Evolutionary conservation across 805 yeast genomes (phyloP).

Genomic region (Hanseniaspora meyeri): DNA sequence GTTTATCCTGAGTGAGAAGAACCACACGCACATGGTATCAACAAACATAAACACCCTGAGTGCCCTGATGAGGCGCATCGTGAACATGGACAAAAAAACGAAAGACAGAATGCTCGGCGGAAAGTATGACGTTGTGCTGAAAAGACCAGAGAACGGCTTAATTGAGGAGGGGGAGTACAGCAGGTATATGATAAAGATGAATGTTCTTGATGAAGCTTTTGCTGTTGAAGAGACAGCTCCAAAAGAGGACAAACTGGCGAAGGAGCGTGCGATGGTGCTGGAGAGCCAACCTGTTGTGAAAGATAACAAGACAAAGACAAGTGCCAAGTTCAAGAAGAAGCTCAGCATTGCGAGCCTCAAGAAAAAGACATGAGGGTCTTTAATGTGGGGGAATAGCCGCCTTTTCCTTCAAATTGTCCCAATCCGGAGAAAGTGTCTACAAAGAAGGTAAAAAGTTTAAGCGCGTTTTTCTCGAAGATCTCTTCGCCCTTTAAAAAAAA

Average conservation of each 20-base stretch:
- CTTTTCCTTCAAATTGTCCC: neutral
- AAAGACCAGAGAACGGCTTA: constrained; percentile 10
- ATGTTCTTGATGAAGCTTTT: neutral
- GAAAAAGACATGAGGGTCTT: neutral
- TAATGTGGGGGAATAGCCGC: too few relatives aligned
- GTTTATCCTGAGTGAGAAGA: constrained; percentile 56
- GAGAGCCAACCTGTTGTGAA: neutral
- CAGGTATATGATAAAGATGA: constrained; percentile 1
- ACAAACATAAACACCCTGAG: constrained; percentile 61
- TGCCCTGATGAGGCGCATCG: neutral
- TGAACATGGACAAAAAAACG: neutral
- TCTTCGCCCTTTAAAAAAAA: too few relatives aligned
- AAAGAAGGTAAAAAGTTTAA: neutral
- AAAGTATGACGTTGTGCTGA: constrained; percentile 4
- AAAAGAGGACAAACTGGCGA: neutral
- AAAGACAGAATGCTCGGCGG: neutral
- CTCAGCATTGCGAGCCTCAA: neutral
- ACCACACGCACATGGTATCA: constrained; percentile 84
- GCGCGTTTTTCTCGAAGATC: too few relatives aligned
- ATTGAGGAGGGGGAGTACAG: constrained; percentile 12
- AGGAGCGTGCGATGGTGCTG: neutral
- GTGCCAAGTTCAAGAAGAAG: neutral
- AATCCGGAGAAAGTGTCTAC: neutral
- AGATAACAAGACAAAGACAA: neutral
- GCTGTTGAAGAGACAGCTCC: neutral